A percentile compares a stretch with the other conserved stretches of the same genome.
These are phyloP conservation scores for Aspergillus homomorphus DNA, from an alignment of 495 filamentous ascomycete species.

Conservation along the genomic window DNA sequence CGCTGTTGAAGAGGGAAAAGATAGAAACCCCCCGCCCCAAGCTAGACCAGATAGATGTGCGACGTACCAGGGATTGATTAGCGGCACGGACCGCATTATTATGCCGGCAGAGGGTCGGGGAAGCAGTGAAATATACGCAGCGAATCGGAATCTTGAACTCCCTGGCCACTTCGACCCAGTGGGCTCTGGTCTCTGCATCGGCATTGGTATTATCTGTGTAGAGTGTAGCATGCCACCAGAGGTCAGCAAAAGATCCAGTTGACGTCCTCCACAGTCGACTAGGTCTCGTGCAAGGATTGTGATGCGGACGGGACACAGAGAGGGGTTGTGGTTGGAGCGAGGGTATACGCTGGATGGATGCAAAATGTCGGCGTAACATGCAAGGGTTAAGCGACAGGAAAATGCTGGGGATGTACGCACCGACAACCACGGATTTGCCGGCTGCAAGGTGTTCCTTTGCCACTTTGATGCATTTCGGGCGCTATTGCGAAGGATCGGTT, in stretches of 20 bases:
- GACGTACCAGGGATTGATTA: constrained; percentile 46
- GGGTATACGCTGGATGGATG: constrained; percentile 4
- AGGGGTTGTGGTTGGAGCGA: constrained; percentile 2
- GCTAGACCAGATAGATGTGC: too few relatives aligned
- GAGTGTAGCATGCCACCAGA: background rate
- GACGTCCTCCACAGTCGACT: too few relatives aligned
- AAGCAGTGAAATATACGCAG: constrained; percentile 79
- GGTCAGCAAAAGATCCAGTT: background rate
- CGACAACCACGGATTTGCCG: constrained; percentile 68
- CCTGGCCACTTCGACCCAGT: constrained; percentile 72
- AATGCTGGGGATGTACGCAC: constrained; percentile 48
- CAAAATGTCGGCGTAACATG: constrained; percentile 13
- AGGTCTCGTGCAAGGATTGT: background rate
- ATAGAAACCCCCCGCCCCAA: background rate
- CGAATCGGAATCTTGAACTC: constrained; percentile 72
- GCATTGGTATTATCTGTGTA: constrained; percentile 87
- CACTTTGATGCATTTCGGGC: constrained; percentile 80
- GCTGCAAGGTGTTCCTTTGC: constrained; percentile 61
- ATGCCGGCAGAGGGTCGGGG: constrained; percentile 73
- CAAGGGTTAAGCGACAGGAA: constrained; percentile 9
- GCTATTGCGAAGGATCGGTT: constrained; percentile 37
- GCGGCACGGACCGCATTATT: constrained; percentile 83
- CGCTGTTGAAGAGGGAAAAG: background rate
- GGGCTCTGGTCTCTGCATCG: constrained; percentile 64
- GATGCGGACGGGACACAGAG: background rate